Evolutionary conservation across 495 filamentous ascomycete genomes (phyloP), one percentile per base, ranked within the genome.

Genomic region (Trichoderma erinaceum): DNA sequence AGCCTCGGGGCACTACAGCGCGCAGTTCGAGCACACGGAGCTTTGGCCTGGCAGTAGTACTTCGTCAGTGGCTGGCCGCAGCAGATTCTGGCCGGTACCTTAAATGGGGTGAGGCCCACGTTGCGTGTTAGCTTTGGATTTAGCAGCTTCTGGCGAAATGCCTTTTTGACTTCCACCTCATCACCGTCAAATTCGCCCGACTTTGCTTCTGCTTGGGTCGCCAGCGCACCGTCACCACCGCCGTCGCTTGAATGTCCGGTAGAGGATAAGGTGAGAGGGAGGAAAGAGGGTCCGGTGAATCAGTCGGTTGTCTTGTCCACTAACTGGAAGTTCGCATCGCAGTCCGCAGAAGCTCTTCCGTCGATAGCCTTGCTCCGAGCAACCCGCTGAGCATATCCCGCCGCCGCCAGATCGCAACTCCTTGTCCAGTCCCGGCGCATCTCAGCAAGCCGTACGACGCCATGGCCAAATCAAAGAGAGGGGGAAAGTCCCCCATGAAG

Each of bases 401-500:
- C n/a, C 50, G 18, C n/a, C 8, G 23, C 21, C 61, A 35, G 29
- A 64, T 41, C 61, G 12, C 27, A 64, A n/a, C 61, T 4, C 13
- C 23, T 15, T 23, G 13, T 16, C 7, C 23, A n/a, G n/a, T 15
- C n/a, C 44, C 11, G 44, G n/a, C 44, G 25, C 29, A 12, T 13
- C 23, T 48, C 64, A n/a, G 35, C 0, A 6, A 50, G 15, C 27
- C 41, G 13, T 8, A 48, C 41, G 44, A 12, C n/a, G 41, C 65
- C 41, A 70, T 72, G 71, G 71, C 69, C 32, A 72, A 70, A 61
- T 69, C 71, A 16, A 89, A 90, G 75, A 86, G 92, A 73, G 89
- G 88, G 78, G 91, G 97, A 73, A 89, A 92, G 75, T 97, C 97
- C 78, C 86, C 88, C 70, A 88, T 90, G 75, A 83, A 87, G 66